These are phyloP conservation scores for Rhynchosporium graminicola DNA, from an alignment of 2,329 filamentous ascomycete species.

Conservation along the genomic window DNA sequence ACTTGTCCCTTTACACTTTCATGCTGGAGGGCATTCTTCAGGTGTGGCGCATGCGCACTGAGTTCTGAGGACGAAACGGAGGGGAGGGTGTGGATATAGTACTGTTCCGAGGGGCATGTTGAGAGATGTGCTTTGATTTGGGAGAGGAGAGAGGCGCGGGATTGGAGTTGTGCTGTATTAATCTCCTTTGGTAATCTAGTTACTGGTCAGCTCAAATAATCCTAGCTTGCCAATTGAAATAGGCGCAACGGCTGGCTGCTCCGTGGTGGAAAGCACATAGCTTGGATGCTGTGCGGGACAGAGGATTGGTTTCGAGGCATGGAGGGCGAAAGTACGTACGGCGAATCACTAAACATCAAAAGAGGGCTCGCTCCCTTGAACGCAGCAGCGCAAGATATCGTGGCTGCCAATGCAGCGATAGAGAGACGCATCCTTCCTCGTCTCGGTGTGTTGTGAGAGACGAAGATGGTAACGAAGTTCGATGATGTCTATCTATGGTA, in stretches of 20 bases:
- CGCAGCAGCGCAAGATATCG: constrained; percentile 63
- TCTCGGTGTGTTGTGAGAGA: constrained; percentile 8
- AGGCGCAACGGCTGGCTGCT: background rate
- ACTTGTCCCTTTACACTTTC: constrained; percentile 26
- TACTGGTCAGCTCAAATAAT: background rate
- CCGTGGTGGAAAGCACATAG: background rate
- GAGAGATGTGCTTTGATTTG: constrained; percentile 51
- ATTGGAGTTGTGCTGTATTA: constrained; percentile 30
- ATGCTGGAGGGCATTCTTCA: constrained; percentile 41
- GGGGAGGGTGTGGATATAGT: constrained; percentile 77
- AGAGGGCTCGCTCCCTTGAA: constrained; percentile 89
- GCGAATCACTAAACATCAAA: constrained; percentile 74
- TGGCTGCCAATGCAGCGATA: constrained; percentile 52
- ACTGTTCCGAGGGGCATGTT: constrained; percentile 71
- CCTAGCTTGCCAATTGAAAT: background rate
- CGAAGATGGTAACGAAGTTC: constrained; percentile 2
- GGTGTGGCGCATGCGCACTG: constrained; percentile 51
- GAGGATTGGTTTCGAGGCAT: background rate
- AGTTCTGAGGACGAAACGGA: constrained; percentile 73
- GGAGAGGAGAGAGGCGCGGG: constrained; percentile 27
- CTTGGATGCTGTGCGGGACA: background rate
- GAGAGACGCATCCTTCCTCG: constrained; percentile 55
- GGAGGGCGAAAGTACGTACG: constrained; percentile 33
- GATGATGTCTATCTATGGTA: constrained; percentile 20
- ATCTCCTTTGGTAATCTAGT: constrained; percentile 17